A percentile compares a stretch with the other conserved stretches of the same genome.
Conservation (phyloP, 1,284 basidiomycete genomes). For the Pseudozyma sp. region DNA sequence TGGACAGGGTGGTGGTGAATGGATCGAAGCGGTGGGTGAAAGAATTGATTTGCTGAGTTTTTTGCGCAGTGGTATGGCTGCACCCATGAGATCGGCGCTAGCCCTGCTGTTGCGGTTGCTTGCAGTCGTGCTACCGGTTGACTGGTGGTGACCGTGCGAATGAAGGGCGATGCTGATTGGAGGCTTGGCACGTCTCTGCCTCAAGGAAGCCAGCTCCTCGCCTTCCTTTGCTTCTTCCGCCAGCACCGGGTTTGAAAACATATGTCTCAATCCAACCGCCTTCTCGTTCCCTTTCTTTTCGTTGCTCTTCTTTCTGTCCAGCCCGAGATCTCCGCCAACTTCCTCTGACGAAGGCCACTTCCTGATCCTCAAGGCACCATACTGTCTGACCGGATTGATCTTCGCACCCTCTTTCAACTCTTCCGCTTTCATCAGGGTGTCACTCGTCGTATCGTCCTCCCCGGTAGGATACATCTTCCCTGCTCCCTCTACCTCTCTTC, state of each 20-base stretch:
- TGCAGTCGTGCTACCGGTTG: not conserved
- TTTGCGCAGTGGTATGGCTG: not conserved
- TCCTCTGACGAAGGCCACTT: conserved; percentile 5
- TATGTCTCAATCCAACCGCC: conserved; percentile 12
- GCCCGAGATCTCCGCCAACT: not conserved
- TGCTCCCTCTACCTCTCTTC: not conserved
- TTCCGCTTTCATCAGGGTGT: conserved; percentile 1
- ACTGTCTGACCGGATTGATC: conserved; percentile 2
- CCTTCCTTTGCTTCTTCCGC: not conserved
- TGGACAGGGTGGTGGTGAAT: conserved; percentile 32
- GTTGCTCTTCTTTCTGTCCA: not conserved
- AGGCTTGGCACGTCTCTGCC: conserved; percentile 34
- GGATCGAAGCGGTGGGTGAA: conserved; percentile 2
- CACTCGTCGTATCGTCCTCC: not conserved
- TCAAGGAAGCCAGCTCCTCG: conserved; percentile 6
- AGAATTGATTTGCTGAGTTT: conserved; percentile 3
- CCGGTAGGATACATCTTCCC: not conserved
- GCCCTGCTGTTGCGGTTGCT: conserved; percentile 3
- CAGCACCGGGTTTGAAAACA: conserved; percentile 17
- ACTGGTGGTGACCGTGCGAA: not conserved
- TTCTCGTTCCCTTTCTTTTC: not conserved
- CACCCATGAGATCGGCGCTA: not conserved
- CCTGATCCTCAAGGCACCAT: conserved; percentile 23
- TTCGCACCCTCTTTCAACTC: conserved; percentile 1
- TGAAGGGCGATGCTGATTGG: conserved; percentile 23